These are phyloP conservation scores for Aegilops bicornis DNA, from an alignment of 176 grass and related monocot genomes.

Conservation along the genomic window DNA sequence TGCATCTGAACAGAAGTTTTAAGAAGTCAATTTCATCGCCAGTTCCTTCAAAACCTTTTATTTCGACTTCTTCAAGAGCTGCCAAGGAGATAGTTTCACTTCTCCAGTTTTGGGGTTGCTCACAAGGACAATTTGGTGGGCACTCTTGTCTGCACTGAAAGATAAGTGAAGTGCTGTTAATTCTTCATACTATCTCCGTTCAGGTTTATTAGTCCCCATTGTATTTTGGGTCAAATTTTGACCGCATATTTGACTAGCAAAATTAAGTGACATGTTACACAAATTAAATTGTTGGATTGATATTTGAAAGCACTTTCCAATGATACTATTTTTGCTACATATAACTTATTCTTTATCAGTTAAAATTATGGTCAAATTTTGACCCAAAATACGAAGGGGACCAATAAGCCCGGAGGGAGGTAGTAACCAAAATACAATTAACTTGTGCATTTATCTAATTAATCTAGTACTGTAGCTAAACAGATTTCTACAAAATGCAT, in stretches of 20 bases:
- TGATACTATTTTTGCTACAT: too few relatives aligned
- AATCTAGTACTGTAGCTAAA: background rate
- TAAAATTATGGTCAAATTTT: too few relatives aligned
- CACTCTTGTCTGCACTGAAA: background rate
- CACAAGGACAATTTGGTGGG: background rate
- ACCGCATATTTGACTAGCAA: too few relatives aligned
- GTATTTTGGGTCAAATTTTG: too few relatives aligned
- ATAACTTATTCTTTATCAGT: too few relatives aligned
- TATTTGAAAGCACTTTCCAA: too few relatives aligned
- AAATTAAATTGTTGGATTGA: too few relatives aligned
- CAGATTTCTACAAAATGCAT: background rate
- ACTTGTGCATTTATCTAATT: background rate
- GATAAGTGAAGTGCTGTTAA: background rate
- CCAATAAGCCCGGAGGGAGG: too few relatives aligned
- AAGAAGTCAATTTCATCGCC: constrained; percentile 7
- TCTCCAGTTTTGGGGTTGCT: background rate
- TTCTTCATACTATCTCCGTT: background rate
- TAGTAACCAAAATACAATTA: background rate
- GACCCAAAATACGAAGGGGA: too few relatives aligned
- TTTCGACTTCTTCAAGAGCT: constrained; percentile 11
- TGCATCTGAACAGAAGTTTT: constrained; percentile 12
- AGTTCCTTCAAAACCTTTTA: background rate
- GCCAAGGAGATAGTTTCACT: background rate
- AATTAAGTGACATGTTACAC: too few relatives aligned
- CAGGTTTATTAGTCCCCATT: too few relatives aligned